Conservation (phyloP, 352 stramenopile genomes). For the Pythium sukuiense region DNA sequence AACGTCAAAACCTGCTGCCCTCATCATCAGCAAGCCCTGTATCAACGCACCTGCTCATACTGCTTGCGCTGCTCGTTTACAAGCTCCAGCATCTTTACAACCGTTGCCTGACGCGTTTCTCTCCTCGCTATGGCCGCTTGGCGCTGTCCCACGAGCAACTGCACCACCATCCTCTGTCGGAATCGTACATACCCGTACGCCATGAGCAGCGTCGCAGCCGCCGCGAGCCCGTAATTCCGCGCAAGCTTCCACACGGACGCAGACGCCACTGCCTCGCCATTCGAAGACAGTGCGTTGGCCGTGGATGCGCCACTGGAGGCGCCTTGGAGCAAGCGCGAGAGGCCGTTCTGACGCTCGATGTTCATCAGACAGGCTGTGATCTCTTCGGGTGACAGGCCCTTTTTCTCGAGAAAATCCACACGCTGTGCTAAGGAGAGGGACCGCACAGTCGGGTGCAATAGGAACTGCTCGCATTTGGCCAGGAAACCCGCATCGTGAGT, state of each 20-base stretch:
- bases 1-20: too few species aligned
- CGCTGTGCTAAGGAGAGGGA: conserved; percentile 64
- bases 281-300: not conserved
- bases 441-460: conserved; percentile 64
- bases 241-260: conserved; percentile 19
- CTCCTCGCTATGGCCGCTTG: conserved; percentile 6
- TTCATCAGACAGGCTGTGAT: conserved; percentile 64
- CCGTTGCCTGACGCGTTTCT: conserved; percentile 5
- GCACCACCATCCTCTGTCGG: conserved; percentile 22
- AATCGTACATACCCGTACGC: conserved; percentile 28
- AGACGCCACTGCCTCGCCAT: not conserved
- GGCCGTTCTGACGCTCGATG: conserved; percentile 55
- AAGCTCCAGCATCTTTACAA: conserved; percentile 18
- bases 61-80: conserved; percentile 26
- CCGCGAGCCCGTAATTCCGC: conserved; percentile 18
- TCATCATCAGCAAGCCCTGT: too few species aligned
- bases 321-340: conserved; percentile 37
- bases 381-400: conserved; percentile 63
- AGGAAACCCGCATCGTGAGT: conserved; percentile 36
- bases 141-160: conserved; percentile 16
- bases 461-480: conserved; percentile 64
- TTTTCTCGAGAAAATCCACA: conserved; percentile 76
- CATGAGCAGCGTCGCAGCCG: conserved; percentile 26
- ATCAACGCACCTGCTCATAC: conserved; percentile 24
- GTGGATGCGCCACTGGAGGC: not conserved